Evolutionary conservation across 805 yeast species (phyloP).

Genomic region (Ogataea ramenticola): DNA sequence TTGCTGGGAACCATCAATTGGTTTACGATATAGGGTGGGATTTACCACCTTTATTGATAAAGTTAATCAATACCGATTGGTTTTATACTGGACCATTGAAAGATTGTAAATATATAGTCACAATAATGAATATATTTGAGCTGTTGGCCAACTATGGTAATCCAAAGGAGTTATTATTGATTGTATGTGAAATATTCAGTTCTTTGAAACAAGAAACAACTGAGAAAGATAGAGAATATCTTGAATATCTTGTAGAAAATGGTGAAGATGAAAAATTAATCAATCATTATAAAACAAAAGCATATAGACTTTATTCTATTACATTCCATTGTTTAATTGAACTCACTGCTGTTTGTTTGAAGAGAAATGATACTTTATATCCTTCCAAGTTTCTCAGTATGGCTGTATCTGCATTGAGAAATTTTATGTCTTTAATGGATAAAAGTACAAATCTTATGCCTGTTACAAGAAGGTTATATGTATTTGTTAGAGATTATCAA

Average conservation of each 20-base stretch:
- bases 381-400: slow-evolving; percentile 78
- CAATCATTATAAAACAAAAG: slow-evolving; percentile 3
- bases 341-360: slow-evolving; percentile 49
- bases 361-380: slow-evolving; percentile 56
- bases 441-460: slow-evolving; percentile 26
- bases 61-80: slow-evolving; percentile 39
- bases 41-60: slow-evolving; percentile 61
- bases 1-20: slow-evolving; percentile 40
- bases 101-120: slow-evolving; percentile 29
- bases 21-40: slow-evolving; percentile 84
- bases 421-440: slow-evolving; percentile 38
- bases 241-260: slow-evolving; percentile 2
- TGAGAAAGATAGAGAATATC: slow-evolving; percentile 6
- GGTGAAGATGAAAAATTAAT: slow-evolving; percentile 10
- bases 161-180: slow-evolving; percentile 71
- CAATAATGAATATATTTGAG: slow-evolving; percentile 46
- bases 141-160: slow-evolving; percentile 63
- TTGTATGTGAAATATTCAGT: slow-evolving; percentile 57
- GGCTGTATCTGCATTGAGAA: slow-evolving; percentile 52
- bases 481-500: slow-evolving; percentile 52
- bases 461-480: slow-evolving; percentile 55
- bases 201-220: slow-evolving; percentile 15
- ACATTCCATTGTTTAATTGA: slow-evolving; percentile 64
- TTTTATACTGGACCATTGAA: slow-evolving; percentile 24
- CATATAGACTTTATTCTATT: slow-evolving; percentile 35